Percentiles rank a stretch among this genome's conserved stretches.
phyloP scores from a whole-genome alignment of 2,329 filamentous ascomycete genomes.

The Hymenoscyphus scutula region DNA sequence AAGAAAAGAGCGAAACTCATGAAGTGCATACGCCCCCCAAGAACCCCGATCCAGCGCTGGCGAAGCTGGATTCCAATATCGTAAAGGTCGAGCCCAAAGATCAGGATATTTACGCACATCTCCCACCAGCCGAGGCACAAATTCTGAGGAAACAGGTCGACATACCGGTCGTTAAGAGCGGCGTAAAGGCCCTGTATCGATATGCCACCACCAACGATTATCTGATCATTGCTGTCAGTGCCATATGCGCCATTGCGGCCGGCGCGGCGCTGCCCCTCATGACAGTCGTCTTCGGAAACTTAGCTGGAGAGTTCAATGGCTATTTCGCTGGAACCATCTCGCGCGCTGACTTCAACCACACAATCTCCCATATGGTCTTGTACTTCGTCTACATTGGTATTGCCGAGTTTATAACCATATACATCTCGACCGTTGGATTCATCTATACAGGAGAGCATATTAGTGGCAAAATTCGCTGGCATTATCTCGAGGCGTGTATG shows the following conservation, averaged over 20 bases:
- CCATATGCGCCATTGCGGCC: conserved; percentile 53
- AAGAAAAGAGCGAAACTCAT: conserved; percentile 36
- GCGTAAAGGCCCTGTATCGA: conserved; percentile 57
- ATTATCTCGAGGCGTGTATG: conserved; percentile 81
- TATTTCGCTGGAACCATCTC: conserved; percentile 50
- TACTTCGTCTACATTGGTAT: conserved; percentile 87
- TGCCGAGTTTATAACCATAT: conserved; percentile 74
- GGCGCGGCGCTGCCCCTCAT: conserved; percentile 58
- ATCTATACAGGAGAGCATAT: conserved; percentile 84
- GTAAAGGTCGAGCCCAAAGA: conserved; percentile 35
- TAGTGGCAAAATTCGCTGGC: conserved; percentile 72
- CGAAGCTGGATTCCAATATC: conserved; percentile 34
- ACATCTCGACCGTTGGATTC: conserved; percentile 81
- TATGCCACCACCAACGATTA: conserved; percentile 54
- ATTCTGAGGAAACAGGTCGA: conserved; percentile 68
- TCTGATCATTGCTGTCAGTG: conserved; percentile 49
- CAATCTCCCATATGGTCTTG: conserved; percentile 64
- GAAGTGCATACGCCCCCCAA: conserved; percentile 18
- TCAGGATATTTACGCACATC: conserved; percentile 57
- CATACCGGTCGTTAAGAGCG: conserved; percentile 61
- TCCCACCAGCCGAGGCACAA: conserved; percentile 62
- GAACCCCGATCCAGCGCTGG: conserved; percentile 51
- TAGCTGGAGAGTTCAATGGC: conserved; percentile 68
- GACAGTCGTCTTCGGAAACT: conserved; percentile 69
- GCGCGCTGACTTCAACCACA: conserved; percentile 55